phyloP scores from a whole-genome alignment of 75 land plant species.

The Selaginella tamariscina region DNA sequence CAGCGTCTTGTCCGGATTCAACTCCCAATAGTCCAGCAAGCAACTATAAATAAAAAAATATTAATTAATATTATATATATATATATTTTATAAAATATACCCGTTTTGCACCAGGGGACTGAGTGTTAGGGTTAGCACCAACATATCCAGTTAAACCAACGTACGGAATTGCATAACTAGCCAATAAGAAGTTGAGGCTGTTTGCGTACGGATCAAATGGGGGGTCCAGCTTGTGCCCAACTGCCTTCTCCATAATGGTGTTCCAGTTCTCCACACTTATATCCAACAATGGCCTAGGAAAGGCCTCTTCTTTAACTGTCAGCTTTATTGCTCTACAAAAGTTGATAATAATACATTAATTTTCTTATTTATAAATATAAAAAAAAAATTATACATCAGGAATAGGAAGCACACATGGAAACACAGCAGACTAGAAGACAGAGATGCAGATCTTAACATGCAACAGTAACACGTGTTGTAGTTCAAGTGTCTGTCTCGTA shows the following conservation, averaged over 20 bases:
- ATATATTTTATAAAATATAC: constrained; percentile 19
- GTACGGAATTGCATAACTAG: constrained; percentile 66
- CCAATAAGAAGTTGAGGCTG: constrained; percentile 48
- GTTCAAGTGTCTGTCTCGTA: too few relatives aligned
- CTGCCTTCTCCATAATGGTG: constrained; percentile 38
- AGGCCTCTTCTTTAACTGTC: constrained; percentile 28
- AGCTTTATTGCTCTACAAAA: constrained; percentile 46
- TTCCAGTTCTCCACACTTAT: constrained; percentile 46
- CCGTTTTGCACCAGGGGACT: constrained; percentile 25
- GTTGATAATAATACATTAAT: neutral
- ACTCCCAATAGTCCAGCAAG: constrained; percentile 23
- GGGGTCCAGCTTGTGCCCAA: constrained; percentile 32
- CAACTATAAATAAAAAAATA: constrained; percentile 6
- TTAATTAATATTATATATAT: neutral
- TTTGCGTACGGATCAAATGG: constrained; percentile 66
- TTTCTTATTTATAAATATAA: neutral
- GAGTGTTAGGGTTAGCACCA: constrained; percentile 49
- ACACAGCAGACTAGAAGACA: neutral
- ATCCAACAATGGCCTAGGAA: constrained; percentile 55
- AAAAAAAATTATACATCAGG: neutral
- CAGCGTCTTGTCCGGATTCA: constrained; percentile 22
- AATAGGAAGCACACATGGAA: neutral
- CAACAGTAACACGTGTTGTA: neutral
- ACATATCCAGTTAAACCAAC: constrained; percentile 81
- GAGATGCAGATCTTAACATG: constrained; percentile 3